Evolutionary conservation across 179 eudicot genomes (phyloP), one percentile per base, ranked within the genome.

Genomic region (Actinidia arguta): DNA sequence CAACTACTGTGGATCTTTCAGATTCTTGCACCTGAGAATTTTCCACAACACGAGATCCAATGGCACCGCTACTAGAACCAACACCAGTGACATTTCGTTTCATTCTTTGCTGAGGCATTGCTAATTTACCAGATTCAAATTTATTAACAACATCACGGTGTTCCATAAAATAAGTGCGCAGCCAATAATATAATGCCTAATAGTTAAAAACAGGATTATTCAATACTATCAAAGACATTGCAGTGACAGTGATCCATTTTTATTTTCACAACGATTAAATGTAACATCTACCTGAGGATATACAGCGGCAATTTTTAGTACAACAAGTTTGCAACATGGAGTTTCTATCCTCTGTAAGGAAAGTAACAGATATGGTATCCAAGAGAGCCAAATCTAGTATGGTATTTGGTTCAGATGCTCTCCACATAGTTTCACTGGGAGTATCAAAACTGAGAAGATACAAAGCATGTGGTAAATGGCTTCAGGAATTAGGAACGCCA

Each of bases 371-470:
- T 97, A 98, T 12, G 98, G 99, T 78, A 97, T 97, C 99, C 99
- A 97, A 83, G 99, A 94, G 83, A 97, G 97, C 99, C 99, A 97
- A 74, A 97, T 97, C n/a, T 97, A 97, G 73, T 93, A 92, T 13
- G 99, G 99, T 83, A 97, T 85, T 84, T 97, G 98, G 58, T 97
- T 98, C 90, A 97, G 95, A 97, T 62, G 99, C 90, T 87, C 91
- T n/a, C 79, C 99, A 98, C 64, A 92, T 98, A 80, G 94, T 92
- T 86, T 93, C 99, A 85, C 85, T 93, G 79, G 98, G 93, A 80
- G 99, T 91, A 82, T 97, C 99, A 88, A 97, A 97, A 84, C 99
- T 97, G 76, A 97, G 97, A 87, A 97, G 99, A 88, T 95, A 97
- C 46, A 97, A n/a, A 83, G 95, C 99, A 75, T 94, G 99, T 80